Evolutionary conservation across 2,329 filamentous ascomycete genomes (phyloP).

Genomic region (Pseudocercospora cruenta): DNA sequence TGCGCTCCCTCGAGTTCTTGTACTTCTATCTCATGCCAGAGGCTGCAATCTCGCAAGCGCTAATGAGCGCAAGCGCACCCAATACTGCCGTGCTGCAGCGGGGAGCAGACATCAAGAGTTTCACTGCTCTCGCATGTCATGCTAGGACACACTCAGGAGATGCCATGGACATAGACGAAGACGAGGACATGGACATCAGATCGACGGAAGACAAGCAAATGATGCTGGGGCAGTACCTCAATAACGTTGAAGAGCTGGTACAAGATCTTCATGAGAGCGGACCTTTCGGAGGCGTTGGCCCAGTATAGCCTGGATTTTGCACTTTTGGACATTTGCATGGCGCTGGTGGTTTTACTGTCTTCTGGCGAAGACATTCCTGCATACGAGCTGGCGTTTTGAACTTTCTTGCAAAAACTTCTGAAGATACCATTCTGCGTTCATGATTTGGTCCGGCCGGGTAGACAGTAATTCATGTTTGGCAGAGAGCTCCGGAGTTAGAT

Average conservation of each 20-base stretch:
- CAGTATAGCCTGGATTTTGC: background rate
- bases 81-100: constrained; percentile 34
- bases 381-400: background rate
- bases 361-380: background rate
- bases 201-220: constrained; percentile 81
- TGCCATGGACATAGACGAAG: constrained; percentile 41
- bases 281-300: constrained; percentile 55
- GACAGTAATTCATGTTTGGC: background rate
- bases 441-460: background rate
- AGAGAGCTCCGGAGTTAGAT: background rate
- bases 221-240: constrained; percentile 75
- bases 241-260: constrained; percentile 82
- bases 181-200: constrained; percentile 53
- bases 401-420: background rate
- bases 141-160: constrained; percentile 40
- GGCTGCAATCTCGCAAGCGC: constrained; percentile 48
- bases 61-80: constrained; percentile 29
- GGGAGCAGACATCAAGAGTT: constrained; percentile 28
- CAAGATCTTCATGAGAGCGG: constrained; percentile 76
- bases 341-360: background rate
- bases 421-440: background rate
- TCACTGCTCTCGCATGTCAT: constrained; percentile 27
- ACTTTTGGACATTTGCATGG: background rate
- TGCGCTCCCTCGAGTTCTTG: constrained; percentile 94
- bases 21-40: constrained; percentile 99